Conservation (phyloP, 306 rosid genomes). For the Canavalia gladiata region DNA sequence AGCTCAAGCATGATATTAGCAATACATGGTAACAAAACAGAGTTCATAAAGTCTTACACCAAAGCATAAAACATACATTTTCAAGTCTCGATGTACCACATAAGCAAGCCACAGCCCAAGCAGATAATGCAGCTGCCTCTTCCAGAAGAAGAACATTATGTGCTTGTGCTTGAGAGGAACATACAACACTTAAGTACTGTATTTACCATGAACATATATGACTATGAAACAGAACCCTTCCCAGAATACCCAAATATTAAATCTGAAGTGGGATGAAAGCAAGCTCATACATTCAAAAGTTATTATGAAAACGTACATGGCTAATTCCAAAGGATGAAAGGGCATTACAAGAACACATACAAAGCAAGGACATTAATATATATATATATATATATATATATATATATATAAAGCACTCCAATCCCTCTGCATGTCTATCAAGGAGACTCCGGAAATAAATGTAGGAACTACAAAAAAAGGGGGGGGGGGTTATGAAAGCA, state of each 20-base stretch:
- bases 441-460: conserved; percentile 16
- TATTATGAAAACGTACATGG: conserved; percentile 59
- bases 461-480: background rate
- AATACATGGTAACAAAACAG: conserved; percentile 9
- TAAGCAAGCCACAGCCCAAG: conserved; percentile 92
- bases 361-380: background rate
- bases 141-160: conserved; percentile 74
- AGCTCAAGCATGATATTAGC: conserved; percentile 33
- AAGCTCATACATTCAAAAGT: too few relatives aligned
- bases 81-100: conserved; percentile 97
- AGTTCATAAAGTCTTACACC: conserved; percentile 14
- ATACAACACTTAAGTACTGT: conserved; percentile 45
- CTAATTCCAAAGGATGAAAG: conserved; percentile 73
- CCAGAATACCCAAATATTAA: background rate
- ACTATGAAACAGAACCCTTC: conserved; percentile 31
- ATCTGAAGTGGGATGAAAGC: too few relatives aligned
- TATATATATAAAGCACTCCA: conserved; percentile 11
- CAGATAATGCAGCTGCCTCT: conserved; percentile 91
- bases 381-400: too few relatives aligned
- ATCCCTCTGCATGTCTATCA: conserved; percentile 27
- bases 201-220: conserved; percentile 26
- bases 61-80: conserved; percentile 69
- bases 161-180: conserved; percentile 64
- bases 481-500: conserved; percentile 18
- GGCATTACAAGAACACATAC: too few relatives aligned